Conservation (phyloP, 192 early-diverging fungal species). For the Coemansia sp. region DNA sequence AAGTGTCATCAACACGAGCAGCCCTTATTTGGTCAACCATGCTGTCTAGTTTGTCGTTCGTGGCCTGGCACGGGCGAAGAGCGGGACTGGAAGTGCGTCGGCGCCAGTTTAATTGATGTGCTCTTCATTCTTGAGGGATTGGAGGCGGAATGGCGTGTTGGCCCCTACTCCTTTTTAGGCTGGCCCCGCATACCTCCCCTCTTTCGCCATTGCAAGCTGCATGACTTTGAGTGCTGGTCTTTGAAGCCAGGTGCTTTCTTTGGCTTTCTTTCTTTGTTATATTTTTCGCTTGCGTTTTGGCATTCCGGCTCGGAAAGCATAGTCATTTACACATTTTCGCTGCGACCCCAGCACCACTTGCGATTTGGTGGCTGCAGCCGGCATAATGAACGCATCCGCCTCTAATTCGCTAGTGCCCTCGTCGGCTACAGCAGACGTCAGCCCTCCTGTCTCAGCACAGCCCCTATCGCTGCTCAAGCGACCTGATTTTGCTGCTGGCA, state of each 20-base stretch:
- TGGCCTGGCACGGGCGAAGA: no score
- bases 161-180: no score
- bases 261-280: neutral
- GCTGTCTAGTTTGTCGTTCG: no score
- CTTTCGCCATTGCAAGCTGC: no score
- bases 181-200: no score
- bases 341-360: neutral
- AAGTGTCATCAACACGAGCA: no score
- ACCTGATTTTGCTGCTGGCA: slow-evolving; percentile 28
- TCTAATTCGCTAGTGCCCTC: slow-evolving; percentile 1
- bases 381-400: slow-evolving; percentile 4
- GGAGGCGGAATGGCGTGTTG: no score
- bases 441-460: neutral
- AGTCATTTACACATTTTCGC: neutral
- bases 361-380: neutral
- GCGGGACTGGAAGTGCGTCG: no score
- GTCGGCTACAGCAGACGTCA: slow-evolving; percentile 2
- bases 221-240: no score
- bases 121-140: no score
- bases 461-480: slow-evolving; percentile 19
- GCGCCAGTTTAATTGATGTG: no score
- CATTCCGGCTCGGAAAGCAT: neutral
- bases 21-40: no score
- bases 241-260: neutral
- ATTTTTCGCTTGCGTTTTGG: neutral